Evolutionary conservation across 352 stramenopile genomes (phyloP), one percentile per base, ranked within the genome.

Genomic region (Pythium chondricola): DNA sequence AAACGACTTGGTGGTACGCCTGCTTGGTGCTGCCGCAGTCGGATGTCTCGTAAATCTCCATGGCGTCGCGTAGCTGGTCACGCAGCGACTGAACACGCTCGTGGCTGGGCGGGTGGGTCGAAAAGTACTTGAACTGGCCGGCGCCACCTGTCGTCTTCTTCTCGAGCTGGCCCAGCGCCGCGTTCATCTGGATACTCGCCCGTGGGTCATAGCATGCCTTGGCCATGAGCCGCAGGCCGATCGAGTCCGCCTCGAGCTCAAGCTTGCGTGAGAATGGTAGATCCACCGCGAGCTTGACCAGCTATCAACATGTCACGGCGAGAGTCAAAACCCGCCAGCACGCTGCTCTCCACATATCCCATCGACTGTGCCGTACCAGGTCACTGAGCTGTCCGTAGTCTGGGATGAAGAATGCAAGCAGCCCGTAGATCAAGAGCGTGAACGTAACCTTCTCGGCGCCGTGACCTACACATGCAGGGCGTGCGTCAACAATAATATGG

Each of bases 361-460:
- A n/a, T n/a, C n/a, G n/a, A n/a, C n/a, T n/a, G n/a, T n/a, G 8
- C 18, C 55, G 40, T 63, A 84, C 73, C 38, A 82, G 33, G 40
- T 86, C 69, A 39, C 71, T 83, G 31, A 83, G 56, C 20, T 80
- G 63, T 14, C 74, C 69, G 38, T 72, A 80, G 52, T 82, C 69
- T 0, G 74, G 69, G 7, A 79, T 49, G n/a, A 83, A 21, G 3
- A 86, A 50, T 27, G 67, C 69, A 27, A 86, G 30, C 4, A 83
- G 30, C 6, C 65, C 69, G 20, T 83, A 83, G 13, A 84, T 54
- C 9, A 86, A 50, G 52, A 81, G 48, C 45, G 61, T 85, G 48
- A 85, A 73, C 21, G 74, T 85, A 20, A 89, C 65, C 46, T 86
- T 84, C 47, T 89, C 77, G 0, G 74, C 74, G 21, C 77, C 75